Evolutionary conservation across 2,329 filamentous ascomycete species (phyloP), one percentile per base, ranked within the genome.

Genomic region (Chaetomiaceae sp.): DNA sequence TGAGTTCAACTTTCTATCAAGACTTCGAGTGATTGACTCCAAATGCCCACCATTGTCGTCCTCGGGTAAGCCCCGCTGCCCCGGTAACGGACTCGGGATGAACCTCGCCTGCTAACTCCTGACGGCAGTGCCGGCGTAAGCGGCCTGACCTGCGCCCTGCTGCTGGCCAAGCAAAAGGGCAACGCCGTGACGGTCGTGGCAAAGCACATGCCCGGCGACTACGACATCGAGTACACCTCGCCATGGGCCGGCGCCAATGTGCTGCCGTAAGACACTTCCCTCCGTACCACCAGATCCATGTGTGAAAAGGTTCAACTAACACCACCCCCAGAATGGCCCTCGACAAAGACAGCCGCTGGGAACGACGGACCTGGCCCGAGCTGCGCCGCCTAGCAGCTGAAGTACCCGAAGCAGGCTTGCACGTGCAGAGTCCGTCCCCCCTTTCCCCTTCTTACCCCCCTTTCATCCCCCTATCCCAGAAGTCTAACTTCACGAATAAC

Each of bases 171-270:
- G 60, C 69, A 70, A 61, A 68, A 71, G 47, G 66, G 63, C 33
- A 75, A 78, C 57, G 66, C 60, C 17, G 68, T 74, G 47, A 71
- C 71, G 0, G 64, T 74, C 0, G 63, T 73, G 2, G 69, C 89
- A 5, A 95, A 92, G 66, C 88, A 95, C 67, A 94, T 96, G 87
- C 91, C 91, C 0, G 91, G 91, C 33, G 91, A 96, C 73, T 94
- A 92, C 69, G 88, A 92, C 61, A 86, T 91, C 61, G 87, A 95
- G 75, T 96, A 96, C 68, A 85, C 89, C 0, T 95, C 89, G 6
- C 90, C 89, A 1, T 95, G 89, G 87, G 90, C 90, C 3, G 90
- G 90, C 14, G 90, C 89, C 57, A 92, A 94, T 65, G 85, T 84
- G 64, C 69, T 87, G 55, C 89, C 87, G 84, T 88, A 64, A 57